Percentiles rank a stretch among this genome's conserved stretches.
Conservation (phyloP, 1,284 basidiomycete genomes). For the Cutaneotrichosporon arboriforme region DNA sequence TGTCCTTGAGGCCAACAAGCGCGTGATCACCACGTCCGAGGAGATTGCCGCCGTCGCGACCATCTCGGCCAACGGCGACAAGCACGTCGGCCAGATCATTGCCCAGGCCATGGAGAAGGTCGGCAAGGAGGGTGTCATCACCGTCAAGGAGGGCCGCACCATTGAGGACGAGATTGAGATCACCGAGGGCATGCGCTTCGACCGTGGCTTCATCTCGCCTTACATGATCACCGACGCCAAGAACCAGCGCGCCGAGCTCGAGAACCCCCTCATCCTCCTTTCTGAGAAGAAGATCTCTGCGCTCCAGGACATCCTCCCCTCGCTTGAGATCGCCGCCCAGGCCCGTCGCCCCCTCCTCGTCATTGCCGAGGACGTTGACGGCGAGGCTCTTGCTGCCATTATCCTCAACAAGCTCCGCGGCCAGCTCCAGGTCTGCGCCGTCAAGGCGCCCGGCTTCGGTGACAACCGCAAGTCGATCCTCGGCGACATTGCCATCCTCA, state of each 20-base stretch:
- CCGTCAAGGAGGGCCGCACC: slow-evolving; percentile 96
- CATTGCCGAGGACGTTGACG: slow-evolving; percentile 95
- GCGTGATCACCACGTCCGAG: slow-evolving; percentile 91
- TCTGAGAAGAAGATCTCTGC: slow-evolving; percentile 98
- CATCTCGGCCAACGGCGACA: slow-evolving; percentile 96
- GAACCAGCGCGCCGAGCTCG: slow-evolving; percentile 91
- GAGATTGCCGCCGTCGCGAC: slow-evolving; percentile 95
- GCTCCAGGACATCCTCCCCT: slow-evolving; percentile 90
- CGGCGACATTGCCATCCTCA: slow-evolving; percentile 93
- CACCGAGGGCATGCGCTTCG: slow-evolving; percentile 99
- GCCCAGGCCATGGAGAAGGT: slow-evolving; percentile 99
- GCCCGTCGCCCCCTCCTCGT: slow-evolving; percentile 87
- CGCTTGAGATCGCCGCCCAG: slow-evolving; percentile 87
- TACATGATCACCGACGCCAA: slow-evolving; percentile 99
- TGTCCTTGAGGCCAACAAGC: slow-evolving; percentile 82
- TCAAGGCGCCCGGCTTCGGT: slow-evolving; percentile 97
- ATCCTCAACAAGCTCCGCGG: slow-evolving; percentile 98
- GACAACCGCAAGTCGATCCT: slow-evolving; percentile 98
- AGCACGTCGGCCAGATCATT: slow-evolving; percentile 89
- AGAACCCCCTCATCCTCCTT: slow-evolving; percentile 89
- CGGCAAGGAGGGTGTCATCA: slow-evolving; percentile 99
- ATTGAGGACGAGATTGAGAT: slow-evolving; percentile 99
- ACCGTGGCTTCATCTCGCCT: slow-evolving; percentile 96
- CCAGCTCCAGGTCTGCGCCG: slow-evolving; percentile 83
- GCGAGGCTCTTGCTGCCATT: slow-evolving; percentile 93